phyloP scores from a whole-genome alignment of 371 early-diverging fungal species.

The Lichtheimia hyalospora region DNA sequence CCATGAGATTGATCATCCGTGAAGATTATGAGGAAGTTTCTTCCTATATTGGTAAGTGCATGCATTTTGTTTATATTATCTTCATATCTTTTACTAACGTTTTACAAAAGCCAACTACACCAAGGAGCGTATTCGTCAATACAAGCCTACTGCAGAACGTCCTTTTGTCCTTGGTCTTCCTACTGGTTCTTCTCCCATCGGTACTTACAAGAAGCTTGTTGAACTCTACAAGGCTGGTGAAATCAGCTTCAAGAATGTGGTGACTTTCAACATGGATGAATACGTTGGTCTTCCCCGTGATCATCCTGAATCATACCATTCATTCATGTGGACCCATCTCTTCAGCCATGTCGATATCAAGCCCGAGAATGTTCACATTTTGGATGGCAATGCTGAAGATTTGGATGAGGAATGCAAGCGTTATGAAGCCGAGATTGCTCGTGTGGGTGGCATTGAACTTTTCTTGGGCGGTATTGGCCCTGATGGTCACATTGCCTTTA shows the following conservation, averaged over 20 bases:
- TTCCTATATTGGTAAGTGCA: conserved; percentile 55
- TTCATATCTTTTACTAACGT: too few relatives aligned
- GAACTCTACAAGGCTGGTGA: conserved; percentile 60
- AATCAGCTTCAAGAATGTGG: conserved; percentile 61
- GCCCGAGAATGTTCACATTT: conserved; percentile 78
- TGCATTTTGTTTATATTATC: too few relatives aligned
- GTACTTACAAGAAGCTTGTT: conserved; percentile 65
- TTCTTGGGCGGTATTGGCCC: conserved; percentile 86
- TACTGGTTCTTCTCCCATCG: conserved; percentile 84
- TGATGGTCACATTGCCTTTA: conserved; percentile 91
- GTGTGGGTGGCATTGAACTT: conserved; percentile 82
- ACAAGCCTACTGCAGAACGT: conserved; percentile 69
- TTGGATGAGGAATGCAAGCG: conserved; percentile 77
- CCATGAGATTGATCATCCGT: conserved; percentile 72
- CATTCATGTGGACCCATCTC: conserved; percentile 85
- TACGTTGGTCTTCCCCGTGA: conserved; percentile 58
- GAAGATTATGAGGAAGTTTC: conserved; percentile 66
- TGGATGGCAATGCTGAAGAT: conserved; percentile 84
- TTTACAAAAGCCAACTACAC: conserved; percentile 69
- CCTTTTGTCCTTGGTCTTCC: conserved; percentile 88
- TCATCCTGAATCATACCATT: conserved; percentile 85
- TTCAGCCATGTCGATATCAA: conserved; percentile 83
- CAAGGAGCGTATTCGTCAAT: conserved; percentile 77
- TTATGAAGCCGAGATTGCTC: conserved; percentile 77
- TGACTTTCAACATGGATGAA: conserved; percentile 82